A percentile compares a stretch with the other conserved stretches of the same genome.
These are phyloP conservation scores for Blastobotrys apis DNA, from an alignment of 1,139 yeast species.

Conservation along the genomic window DNA sequence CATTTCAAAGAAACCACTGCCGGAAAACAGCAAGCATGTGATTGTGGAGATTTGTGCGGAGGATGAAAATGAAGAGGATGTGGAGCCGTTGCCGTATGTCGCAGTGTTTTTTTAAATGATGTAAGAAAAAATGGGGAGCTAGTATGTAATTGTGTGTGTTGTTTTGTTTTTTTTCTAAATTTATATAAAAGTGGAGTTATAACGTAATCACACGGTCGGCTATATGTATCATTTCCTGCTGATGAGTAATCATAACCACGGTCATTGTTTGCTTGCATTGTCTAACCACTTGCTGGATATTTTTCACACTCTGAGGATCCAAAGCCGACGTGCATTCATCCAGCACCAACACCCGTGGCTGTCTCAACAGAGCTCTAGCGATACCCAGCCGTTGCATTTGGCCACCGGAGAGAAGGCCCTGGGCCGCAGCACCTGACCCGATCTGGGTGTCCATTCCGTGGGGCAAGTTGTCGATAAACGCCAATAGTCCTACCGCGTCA, in stretches of 20 bases:
- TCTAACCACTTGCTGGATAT: slow-evolving; percentile 35
- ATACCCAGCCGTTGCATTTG: slow-evolving; percentile 84
- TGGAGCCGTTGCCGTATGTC: slow-evolving; percentile 83
- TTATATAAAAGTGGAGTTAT: neutral
- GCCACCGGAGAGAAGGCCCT: slow-evolving; percentile 62
- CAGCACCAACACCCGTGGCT: slow-evolving; percentile 55
- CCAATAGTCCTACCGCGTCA: slow-evolving; percentile 33
- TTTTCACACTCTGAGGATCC: slow-evolving; percentile 53
- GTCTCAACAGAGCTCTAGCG: slow-evolving; percentile 66
- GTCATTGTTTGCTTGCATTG: slow-evolving; percentile 59
- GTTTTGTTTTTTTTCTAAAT: neutral
- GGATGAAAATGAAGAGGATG: slow-evolving; percentile 90
- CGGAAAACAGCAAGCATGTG: slow-evolving; percentile 68
- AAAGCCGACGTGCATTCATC: slow-evolving; percentile 77
- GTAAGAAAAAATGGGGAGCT: neutral
- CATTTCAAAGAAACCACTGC: slow-evolving; percentile 80
- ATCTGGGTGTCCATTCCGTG: slow-evolving; percentile 46
- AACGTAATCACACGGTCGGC: slow-evolving; percentile 34
- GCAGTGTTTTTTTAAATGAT: slow-evolving; percentile 30
- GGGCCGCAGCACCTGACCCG: slow-evolving; percentile 46
- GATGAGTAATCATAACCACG: slow-evolving; percentile 82
- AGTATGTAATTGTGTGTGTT: too few relatives aligned
- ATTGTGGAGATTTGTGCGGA: slow-evolving; percentile 90
- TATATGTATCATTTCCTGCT: slow-evolving; percentile 62
- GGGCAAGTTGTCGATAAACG: slow-evolving; percentile 32